Evolutionary conservation across 2,329 filamentous ascomycete species (phyloP).

Genomic region (Diaporthe batatas): DNA sequence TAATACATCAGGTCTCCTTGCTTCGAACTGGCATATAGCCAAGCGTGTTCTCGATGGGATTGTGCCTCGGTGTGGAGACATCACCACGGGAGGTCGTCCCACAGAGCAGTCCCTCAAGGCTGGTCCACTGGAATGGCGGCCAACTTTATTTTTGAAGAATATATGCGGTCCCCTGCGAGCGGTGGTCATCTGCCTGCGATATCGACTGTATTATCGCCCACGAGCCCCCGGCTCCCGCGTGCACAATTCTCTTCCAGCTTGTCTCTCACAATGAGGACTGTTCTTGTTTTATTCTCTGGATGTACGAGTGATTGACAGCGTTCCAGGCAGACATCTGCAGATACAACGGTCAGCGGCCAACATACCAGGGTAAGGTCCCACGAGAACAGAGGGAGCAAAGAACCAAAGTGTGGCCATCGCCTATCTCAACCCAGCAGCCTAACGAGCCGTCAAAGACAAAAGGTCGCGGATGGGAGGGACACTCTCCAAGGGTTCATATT

Average conservation of each 20-base stretch:
- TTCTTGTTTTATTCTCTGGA: constrained; percentile 73
- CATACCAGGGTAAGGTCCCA: background rate
- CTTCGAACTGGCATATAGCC: background rate
- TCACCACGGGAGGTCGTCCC: background rate
- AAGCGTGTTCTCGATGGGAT: background rate
- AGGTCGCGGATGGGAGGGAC: background rate
- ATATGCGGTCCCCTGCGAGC: background rate
- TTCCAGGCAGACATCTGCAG: constrained; percentile 78
- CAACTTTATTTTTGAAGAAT: constrained; percentile 7
- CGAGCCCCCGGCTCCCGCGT: too few species aligned
- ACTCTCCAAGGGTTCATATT: background rate
- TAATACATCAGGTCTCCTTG: background rate
- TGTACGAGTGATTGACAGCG: constrained; percentile 76
- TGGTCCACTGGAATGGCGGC: background rate
- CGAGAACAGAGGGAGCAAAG: background rate
- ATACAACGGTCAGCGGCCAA: background rate
- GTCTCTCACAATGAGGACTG: constrained; percentile 23
- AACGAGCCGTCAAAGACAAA: background rate
- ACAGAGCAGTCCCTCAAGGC: too few species aligned
- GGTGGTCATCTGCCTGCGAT: background rate
- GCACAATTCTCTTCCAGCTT: background rate
- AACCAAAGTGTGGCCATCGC: background rate
- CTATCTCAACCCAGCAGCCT: background rate
- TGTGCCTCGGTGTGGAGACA: background rate
- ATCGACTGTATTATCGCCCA: background rate